These are phyloP conservation scores for Gracilaria domingensis DNA, from an alignment of 23 red algal genomes.

Conservation along the genomic window DNA sequence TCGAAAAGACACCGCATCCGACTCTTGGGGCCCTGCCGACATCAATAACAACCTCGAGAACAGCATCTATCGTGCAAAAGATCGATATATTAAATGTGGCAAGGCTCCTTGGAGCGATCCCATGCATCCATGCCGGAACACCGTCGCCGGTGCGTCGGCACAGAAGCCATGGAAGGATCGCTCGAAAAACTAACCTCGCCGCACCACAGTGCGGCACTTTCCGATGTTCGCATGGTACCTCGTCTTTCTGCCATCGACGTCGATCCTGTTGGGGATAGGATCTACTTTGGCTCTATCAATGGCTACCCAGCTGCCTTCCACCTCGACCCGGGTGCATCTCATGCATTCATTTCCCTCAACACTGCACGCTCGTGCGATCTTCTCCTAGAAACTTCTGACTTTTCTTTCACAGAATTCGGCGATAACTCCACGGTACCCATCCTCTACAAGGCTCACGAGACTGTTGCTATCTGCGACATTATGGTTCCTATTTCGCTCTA, in stretches of 20 bases:
- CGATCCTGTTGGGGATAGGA: background rate
- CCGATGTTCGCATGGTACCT: background rate
- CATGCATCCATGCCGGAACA: background rate
- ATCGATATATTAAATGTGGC: too few relatives aligned
- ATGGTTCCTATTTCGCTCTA: background rate
- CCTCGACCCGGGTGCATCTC: constrained; percentile 15
- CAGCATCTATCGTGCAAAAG: too few relatives aligned
- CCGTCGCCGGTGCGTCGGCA: background rate
- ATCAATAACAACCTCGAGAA: too few relatives aligned
- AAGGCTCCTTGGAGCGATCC: too few relatives aligned
- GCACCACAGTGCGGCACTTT: background rate
- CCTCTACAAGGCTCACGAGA: background rate
- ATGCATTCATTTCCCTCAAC: constrained; percentile 15
- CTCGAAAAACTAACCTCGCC: background rate
- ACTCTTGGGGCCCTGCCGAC: too few relatives aligned
- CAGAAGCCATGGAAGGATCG: background rate
- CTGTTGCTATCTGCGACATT: background rate
- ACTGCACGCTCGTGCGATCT: constrained; percentile 3
- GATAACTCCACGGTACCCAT: background rate
- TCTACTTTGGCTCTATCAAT: constrained; percentile 7
- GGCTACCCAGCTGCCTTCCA: background rate
- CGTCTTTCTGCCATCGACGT: background rate
- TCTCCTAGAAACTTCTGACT: background rate
- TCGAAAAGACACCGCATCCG: too few relatives aligned
- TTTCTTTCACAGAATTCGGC: background rate